phyloP scores from a whole-genome alignment of 129 eudicot species.

The Ambrosia artemisiifolia region DNA sequence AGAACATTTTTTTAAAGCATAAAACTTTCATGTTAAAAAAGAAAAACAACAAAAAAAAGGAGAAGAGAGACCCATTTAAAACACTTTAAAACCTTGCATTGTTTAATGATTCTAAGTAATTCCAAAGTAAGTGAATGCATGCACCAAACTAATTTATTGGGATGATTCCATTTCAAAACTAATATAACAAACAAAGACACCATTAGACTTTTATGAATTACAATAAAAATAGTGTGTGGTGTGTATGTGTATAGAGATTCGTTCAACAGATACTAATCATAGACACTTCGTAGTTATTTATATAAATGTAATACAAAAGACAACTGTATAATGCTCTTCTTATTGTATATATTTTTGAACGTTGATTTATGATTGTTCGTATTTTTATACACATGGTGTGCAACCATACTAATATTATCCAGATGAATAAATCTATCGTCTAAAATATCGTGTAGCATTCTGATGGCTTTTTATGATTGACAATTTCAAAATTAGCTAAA shows the following conservation, averaged over 20 bases:
- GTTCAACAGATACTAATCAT: no score
- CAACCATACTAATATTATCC: no score
- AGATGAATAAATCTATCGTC: no score
- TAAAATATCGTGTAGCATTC: no score
- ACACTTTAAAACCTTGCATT: background rate
- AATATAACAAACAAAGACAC: background rate
- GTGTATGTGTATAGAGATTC: background rate
- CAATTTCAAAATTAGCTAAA: no score
- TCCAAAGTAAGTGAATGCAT: background rate
- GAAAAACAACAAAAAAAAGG: background rate
- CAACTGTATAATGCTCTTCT: no score
- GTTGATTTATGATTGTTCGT: no score
- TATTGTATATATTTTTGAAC: background rate
- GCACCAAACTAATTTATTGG: conserved; percentile 3
- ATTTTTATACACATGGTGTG: no score
- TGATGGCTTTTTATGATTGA: no score
- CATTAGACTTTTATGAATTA: background rate
- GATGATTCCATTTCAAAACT: background rate
- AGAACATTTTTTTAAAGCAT: no score
- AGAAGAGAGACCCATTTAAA: background rate
- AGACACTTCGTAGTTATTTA: background rate
- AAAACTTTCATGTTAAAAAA: no score
- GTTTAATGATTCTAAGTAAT: background rate
- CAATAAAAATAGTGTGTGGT: background rate
- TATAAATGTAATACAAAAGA: no score